Evolutionary conservation across 352 stramenopile genomes (phyloP).

Genomic region (Phytophthora citrophthora): DNA sequence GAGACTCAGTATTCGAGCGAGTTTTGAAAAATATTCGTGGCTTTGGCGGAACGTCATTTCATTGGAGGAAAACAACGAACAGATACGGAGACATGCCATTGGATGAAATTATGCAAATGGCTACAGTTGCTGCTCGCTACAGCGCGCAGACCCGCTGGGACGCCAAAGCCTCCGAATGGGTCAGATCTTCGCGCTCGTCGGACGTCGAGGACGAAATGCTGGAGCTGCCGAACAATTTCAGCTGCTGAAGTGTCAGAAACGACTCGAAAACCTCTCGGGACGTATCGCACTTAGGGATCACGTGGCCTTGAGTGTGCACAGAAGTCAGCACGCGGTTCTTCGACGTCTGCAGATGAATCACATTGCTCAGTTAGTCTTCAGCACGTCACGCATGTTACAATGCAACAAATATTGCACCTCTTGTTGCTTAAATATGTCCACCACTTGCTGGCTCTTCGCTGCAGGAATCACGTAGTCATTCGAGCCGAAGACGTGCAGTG

Average conservation of each 20-base stretch:
- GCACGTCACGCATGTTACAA: neutral
- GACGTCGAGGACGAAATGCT: constrained; percentile 32
- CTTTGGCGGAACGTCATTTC: constrained; percentile 1
- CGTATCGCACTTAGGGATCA: constrained; percentile 76
- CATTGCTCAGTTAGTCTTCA: neutral
- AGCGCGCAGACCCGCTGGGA: constrained; percentile 30
- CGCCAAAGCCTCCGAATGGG: constrained; percentile 18
- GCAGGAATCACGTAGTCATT: constrained; percentile 86
- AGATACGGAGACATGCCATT: constrained; percentile 21
- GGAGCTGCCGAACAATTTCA: constrained; percentile 26
- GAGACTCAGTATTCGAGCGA: constrained; percentile 15
- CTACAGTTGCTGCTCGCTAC: constrained; percentile 31
- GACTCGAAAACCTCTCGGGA: constrained; percentile 58
- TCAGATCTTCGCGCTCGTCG: constrained; percentile 23
- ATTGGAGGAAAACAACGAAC: constrained; percentile 37
- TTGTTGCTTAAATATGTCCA: constrained; percentile 62
- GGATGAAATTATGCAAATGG: constrained; percentile 29
- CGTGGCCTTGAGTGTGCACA: constrained; percentile 77
- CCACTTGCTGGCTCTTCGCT: constrained; percentile 71
- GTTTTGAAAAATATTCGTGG: constrained; percentile 33
- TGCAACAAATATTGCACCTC: constrained; percentile 39
- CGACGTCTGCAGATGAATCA: constrained; percentile 28
- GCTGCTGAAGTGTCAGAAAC: constrained; percentile 47
- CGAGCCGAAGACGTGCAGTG: constrained; percentile 78
- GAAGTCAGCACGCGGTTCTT: constrained; percentile 60